phyloP scores from a whole-genome alignment of 805 yeast genomes.

The Metschnikowia cubensis region DNA sequence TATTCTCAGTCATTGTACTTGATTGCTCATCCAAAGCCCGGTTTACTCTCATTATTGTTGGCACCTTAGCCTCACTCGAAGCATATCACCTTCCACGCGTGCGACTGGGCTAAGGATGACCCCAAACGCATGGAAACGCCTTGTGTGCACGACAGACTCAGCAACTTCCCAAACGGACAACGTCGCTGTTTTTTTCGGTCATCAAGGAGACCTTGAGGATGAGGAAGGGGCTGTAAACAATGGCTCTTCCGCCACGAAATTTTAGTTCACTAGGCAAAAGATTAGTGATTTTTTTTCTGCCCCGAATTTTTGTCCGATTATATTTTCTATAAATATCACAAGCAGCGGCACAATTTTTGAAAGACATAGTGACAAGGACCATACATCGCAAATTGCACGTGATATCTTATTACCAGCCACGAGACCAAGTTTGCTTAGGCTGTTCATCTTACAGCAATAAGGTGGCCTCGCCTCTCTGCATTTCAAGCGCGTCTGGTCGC shows the following conservation, averaged over 20 bases:
- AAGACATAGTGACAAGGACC: too few species aligned
- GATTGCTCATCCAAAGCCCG: not conserved
- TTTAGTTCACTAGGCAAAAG: not conserved
- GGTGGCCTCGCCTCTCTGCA: not conserved
- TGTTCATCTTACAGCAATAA: not conserved
- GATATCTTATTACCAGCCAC: not conserved
- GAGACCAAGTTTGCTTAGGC: not conserved
- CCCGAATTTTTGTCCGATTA: not conserved
- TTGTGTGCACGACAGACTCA: not conserved
- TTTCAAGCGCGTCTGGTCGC: not conserved
- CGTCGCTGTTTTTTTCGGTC: not conserved
- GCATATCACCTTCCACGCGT: not conserved
- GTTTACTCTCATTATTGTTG: not conserved
- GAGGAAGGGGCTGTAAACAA: not conserved
- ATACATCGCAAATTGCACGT: not conserved
- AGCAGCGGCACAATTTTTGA: not conserved
- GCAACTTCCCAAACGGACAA: not conserved
- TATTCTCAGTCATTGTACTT: too few species aligned
- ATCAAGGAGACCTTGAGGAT: not conserved
- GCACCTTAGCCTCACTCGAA: not conserved
- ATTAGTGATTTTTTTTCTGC: not conserved
- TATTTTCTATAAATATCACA: not conserved
- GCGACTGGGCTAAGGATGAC: not conserved
- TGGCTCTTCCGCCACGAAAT: not conserved
- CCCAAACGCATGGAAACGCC: slow-evolving; percentile 1